A percentile compares a stretch with the other conserved stretches of the same genome.
Conservation (phyloP, 768 basidiomycete genomes). For the Pisolithus microcarpus region DNA sequence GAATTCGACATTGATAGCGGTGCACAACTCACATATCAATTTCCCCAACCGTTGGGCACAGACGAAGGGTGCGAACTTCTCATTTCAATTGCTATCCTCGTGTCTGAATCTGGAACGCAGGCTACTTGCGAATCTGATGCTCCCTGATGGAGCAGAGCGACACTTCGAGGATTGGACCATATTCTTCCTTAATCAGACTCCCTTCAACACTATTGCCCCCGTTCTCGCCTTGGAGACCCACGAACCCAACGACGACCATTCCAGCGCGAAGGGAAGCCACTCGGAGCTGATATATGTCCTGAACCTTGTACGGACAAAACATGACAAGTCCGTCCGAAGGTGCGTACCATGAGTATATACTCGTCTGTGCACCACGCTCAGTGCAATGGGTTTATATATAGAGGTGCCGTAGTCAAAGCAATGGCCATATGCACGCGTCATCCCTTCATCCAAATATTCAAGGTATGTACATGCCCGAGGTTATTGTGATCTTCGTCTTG, state of each 20-base stretch:
- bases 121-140: conserved; percentile 92
- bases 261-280: conserved; percentile 20
- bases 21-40: conserved; percentile 90
- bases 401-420: conserved; percentile 91
- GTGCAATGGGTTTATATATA: conserved; percentile 22
- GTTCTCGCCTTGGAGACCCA: conserved; percentile 65
- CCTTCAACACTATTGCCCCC: conserved; percentile 80
- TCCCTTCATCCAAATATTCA: conserved; percentile 94
- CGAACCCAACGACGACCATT: conserved; percentile 24
- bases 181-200: conserved; percentile 94
- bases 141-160: conserved; percentile 95
- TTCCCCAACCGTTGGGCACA: conserved; percentile 88
- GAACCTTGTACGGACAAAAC: conserved; percentile 86
- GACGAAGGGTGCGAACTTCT: conserved; percentile 75
- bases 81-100: background rate
- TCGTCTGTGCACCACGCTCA: background rate
- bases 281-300: conserved; percentile 75
- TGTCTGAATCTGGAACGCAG: conserved; percentile 34
- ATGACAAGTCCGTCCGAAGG: conserved; percentile 78
- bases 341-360: conserved; percentile 26
- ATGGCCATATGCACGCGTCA: conserved; percentile 90
- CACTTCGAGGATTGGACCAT: conserved; percentile 97
- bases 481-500: background rate
- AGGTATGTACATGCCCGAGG: conserved; percentile 41
- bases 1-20: conserved; percentile 98